Evolutionary conservation across 1,284 basidiomycete species (phyloP).

Genomic region (Sutorius eximius): DNA sequence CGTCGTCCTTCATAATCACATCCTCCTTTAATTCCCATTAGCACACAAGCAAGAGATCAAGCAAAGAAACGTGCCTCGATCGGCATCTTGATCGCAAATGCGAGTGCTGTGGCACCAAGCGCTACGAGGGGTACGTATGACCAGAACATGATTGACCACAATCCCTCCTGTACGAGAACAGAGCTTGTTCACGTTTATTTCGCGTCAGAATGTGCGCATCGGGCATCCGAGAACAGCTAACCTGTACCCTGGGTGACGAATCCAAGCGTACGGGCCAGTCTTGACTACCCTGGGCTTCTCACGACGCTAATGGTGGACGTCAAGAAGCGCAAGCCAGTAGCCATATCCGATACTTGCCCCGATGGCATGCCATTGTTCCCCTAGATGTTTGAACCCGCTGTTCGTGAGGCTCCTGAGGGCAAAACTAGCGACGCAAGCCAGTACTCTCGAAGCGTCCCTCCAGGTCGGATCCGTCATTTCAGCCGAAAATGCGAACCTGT

Average conservation of each 20-base stretch:
- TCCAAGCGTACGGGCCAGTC: conserved; percentile 33
- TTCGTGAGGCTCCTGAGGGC: neutral
- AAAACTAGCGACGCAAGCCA: conserved; percentile 17
- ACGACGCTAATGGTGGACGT: conserved; percentile 24
- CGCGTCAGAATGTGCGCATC: neutral
- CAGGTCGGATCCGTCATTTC: neutral
- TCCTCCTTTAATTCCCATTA: conserved; percentile 10
- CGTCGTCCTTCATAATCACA: conserved; percentile 16
- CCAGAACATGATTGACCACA: conserved; percentile 34
- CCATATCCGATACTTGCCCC: conserved; percentile 11
- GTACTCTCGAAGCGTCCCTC: conserved; percentile 6
- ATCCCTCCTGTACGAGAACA: conserved; percentile 21
- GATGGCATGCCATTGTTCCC: conserved; percentile 31
- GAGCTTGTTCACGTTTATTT: conserved; percentile 13
- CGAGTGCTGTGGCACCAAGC: conserved; percentile 21
- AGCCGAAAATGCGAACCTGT: conserved; percentile 15
- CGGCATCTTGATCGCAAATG: conserved; percentile 33
- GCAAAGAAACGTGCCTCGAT: conserved; percentile 27
- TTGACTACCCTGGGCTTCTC: conserved; percentile 33
- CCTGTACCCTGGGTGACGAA: conserved; percentile 35
- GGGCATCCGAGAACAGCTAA: neutral
- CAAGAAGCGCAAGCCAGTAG: neutral
- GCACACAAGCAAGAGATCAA: neutral
- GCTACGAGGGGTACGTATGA: conserved; percentile 31
- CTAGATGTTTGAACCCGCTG: conserved; percentile 10